Percentiles rank a stretch among this genome's conserved stretches.
phyloP scores from a whole-genome alignment of 495 filamentous ascomycete genomes.

The Penicillium manginii region DNA sequence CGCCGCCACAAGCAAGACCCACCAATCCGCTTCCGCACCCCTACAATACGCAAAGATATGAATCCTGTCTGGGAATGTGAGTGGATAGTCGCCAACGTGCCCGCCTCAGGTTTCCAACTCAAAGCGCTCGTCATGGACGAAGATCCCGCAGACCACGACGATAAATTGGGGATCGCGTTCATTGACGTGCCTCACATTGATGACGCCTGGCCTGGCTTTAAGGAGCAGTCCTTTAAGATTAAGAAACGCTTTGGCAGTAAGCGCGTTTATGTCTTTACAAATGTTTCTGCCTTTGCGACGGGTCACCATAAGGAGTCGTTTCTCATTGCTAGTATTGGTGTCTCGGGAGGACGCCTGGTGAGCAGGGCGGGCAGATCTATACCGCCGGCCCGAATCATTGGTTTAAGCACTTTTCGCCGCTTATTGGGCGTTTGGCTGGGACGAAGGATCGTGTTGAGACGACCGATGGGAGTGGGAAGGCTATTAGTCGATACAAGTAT shows the following conservation, averaged over 20 bases:
- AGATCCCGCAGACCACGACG: slow-evolving; percentile 83
- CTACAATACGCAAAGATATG: slow-evolving; percentile 68
- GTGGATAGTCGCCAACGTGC: slow-evolving; percentile 88
- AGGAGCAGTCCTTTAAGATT: slow-evolving; percentile 67
- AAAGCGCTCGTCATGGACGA: slow-evolving; percentile 88
- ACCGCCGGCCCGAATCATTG: slow-evolving; percentile 76
- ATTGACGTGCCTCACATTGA: too few species aligned
- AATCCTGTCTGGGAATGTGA: slow-evolving; percentile 81
- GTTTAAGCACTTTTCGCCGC: slow-evolving; percentile 83
- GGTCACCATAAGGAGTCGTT: slow-evolving; percentile 59
- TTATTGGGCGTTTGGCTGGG: slow-evolving; percentile 82
- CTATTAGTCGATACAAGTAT: slow-evolving; percentile 70
- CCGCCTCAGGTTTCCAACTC: slow-evolving; percentile 73
- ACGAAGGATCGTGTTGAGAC: slow-evolving; percentile 65
- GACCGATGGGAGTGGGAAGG: slow-evolving; percentile 52
- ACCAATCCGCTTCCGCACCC: slow-evolving; percentile 69
- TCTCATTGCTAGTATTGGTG: slow-evolving; percentile 69
- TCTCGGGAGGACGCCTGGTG: slow-evolving; percentile 70
- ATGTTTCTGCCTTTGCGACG: slow-evolving; percentile 60
- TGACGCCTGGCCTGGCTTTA: slow-evolving; percentile 71
- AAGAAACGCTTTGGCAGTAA: slow-evolving; percentile 86
- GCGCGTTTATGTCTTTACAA: slow-evolving; percentile 75
- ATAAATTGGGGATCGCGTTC: slow-evolving; percentile 82
- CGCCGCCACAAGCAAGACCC: slow-evolving; percentile 82
- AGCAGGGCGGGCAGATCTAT: slow-evolving; percentile 76